A percentile compares a stretch with the other conserved stretches of the same genome.
Evolutionary conservation across 2,329 filamentous ascomycete species (phyloP).

Genomic region (Monosporascus cannonballus): DNA sequence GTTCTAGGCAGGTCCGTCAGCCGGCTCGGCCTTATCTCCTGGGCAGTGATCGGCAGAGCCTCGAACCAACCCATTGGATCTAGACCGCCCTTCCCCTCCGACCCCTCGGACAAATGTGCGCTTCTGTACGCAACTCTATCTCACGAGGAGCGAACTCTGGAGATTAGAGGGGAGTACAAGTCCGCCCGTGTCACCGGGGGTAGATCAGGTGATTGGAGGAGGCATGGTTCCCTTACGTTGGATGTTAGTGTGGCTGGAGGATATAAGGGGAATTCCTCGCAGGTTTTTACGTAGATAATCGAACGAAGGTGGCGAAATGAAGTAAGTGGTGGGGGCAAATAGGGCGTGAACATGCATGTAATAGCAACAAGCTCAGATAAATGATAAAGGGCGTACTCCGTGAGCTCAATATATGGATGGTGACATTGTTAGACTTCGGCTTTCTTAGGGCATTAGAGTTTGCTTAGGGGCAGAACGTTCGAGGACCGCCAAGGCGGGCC

Average conservation of each 20-base stretch:
- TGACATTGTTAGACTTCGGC: too few relatives aligned
- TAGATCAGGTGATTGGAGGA: background rate
- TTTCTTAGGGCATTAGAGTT: too few relatives aligned
- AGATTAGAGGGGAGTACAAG: background rate
- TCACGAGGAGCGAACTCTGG: background rate
- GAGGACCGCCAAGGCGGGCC: background rate
- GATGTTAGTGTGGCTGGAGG: too few relatives aligned
- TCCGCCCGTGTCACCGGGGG: background rate
- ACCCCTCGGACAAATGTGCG: background rate
- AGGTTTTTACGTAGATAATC: background rate
- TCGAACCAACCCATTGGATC: background rate
- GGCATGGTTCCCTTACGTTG: background rate
- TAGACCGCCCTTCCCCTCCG: too few relatives aligned
- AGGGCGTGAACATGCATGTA: too few relatives aligned
- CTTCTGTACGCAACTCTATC: background rate
- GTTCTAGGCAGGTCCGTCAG: background rate
- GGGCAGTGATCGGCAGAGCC: background rate
- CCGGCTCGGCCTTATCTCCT: background rate
- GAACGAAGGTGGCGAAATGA: background rate
- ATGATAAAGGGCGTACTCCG: too few relatives aligned
- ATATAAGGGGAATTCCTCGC: too few relatives aligned
- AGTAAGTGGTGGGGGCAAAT: background rate
- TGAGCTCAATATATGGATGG: too few relatives aligned
- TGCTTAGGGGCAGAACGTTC: too few relatives aligned
- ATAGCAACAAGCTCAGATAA: too few relatives aligned